phyloP scores from a whole-genome alignment of 306 rosid species.

The Hippophae rhamnoides region DNA sequence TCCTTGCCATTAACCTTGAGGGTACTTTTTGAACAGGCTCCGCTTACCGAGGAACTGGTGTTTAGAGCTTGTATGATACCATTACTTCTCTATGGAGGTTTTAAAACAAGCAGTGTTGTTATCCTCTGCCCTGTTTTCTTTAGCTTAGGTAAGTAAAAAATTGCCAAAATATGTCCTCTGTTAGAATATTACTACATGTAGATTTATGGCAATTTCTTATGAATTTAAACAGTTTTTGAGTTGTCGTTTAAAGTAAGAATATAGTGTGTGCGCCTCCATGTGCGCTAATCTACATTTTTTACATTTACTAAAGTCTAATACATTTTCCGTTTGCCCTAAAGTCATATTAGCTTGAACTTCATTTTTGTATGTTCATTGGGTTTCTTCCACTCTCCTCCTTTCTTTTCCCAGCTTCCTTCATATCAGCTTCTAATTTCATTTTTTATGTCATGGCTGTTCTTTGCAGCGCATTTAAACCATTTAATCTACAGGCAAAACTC shows the following conservation, averaged over 20 bases:
- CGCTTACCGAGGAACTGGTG: constrained; percentile 86
- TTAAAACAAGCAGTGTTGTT: constrained; percentile 40
- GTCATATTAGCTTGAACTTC: background rate
- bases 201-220: background rate
- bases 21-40: constrained; percentile 58
- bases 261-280: background rate
- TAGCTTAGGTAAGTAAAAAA: constrained; percentile 65
- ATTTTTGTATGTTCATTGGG: background rate
- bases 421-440: background rate
- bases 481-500: constrained; percentile 51
- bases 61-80: constrained; percentile 96
- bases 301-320: background rate
- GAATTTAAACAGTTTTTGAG: background rate
- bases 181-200: background rate
- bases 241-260: background rate
- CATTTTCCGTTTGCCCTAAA: background rate
- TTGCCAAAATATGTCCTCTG: background rate
- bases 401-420: background rate
- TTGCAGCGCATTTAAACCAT: constrained; percentile 94
- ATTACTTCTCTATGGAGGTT: constrained; percentile 84
- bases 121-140: constrained; percentile 79
- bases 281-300: background rate
- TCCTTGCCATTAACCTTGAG: background rate
- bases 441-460: background rate
- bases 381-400: background rate